phyloP scores from a whole-genome alignment of 805 yeast species.

The Teunomyces tritomae region DNA sequence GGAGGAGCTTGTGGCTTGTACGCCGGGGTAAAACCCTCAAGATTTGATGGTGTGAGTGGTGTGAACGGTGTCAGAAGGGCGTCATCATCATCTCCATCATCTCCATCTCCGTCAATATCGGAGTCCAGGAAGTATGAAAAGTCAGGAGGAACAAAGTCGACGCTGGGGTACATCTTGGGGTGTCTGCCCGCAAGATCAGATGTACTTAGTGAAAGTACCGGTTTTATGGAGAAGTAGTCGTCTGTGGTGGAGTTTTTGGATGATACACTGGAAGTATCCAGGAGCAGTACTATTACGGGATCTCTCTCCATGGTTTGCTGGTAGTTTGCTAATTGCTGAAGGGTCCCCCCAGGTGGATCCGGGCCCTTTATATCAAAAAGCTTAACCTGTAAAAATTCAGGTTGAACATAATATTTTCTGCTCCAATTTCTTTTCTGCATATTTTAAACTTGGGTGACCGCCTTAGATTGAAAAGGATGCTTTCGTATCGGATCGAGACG shows the following conservation, averaged over 20 bases:
- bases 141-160: slow-evolving; percentile 2
- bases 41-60: slow-evolving; percentile 9
- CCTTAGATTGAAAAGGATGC: background rate
- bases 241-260: slow-evolving; percentile 7
- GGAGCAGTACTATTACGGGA: slow-evolving; percentile 1
- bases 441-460: background rate
- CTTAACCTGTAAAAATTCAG: background rate
- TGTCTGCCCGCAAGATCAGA: slow-evolving; percentile 3
- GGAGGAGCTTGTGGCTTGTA: background rate
- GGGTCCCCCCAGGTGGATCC: background rate
- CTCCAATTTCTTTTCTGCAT: background rate
- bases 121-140: background rate
- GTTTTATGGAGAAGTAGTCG: slow-evolving; percentile 12
- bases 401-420: background rate
- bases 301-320: background rate
- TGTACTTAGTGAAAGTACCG: slow-evolving; percentile 9
- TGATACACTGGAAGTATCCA: slow-evolving; percentile 1
- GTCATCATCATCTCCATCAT: slow-evolving; percentile 5
- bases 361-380: slow-evolving; percentile 2
- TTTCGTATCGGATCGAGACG: background rate
- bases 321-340: no score
- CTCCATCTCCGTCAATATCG: background rate
- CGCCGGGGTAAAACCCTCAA: slow-evolving; percentile 6
- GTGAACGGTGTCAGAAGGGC: slow-evolving; percentile 1
- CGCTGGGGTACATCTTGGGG: background rate